These are phyloP conservation scores for Glaciozyma antarctica DNA, from an alignment of 768 basidiomycete species.

Conservation along the genomic window DNA sequence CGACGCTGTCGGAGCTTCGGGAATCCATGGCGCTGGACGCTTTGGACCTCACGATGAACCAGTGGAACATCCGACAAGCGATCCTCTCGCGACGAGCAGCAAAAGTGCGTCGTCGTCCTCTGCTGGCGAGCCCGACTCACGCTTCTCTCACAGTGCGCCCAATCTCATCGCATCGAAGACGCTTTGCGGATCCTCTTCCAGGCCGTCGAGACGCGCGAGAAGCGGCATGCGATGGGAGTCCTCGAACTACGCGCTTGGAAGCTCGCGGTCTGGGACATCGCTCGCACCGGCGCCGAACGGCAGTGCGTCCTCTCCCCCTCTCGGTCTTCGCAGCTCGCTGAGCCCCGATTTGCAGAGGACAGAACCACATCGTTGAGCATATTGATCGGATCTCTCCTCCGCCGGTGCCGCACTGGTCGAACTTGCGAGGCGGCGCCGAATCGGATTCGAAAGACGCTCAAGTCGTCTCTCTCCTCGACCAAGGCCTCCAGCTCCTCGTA, in stretches of 20 bases:
- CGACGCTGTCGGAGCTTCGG: neutral
- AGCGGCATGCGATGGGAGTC: neutral
- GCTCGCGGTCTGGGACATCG: neutral
- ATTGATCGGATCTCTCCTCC: neutral
- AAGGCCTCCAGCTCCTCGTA: neutral
- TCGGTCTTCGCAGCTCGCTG: too few relatives aligned
- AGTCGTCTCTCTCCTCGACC: neutral
- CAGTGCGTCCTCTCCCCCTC: neutral
- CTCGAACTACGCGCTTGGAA: neutral
- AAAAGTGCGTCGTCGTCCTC: neutral
- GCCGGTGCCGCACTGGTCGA: neutral
- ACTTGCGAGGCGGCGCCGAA: neutral
- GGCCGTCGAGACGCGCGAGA: slow-evolving; percentile 1
- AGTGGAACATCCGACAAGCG: neutral
- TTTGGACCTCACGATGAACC: neutral
- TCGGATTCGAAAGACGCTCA: neutral
- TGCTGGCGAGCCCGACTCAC: too few relatives aligned
- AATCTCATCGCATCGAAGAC: neutral
- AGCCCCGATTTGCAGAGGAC: neutral
- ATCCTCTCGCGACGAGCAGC: neutral
- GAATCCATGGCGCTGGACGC: neutral
- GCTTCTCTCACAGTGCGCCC: neutral
- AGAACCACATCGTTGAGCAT: neutral
- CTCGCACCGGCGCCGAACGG: neutral
- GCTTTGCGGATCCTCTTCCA: slow-evolving; percentile 1